phyloP scores from a whole-genome alignment of 2,329 filamentous ascomycete genomes.

The Ophiostoma montium region DNA sequence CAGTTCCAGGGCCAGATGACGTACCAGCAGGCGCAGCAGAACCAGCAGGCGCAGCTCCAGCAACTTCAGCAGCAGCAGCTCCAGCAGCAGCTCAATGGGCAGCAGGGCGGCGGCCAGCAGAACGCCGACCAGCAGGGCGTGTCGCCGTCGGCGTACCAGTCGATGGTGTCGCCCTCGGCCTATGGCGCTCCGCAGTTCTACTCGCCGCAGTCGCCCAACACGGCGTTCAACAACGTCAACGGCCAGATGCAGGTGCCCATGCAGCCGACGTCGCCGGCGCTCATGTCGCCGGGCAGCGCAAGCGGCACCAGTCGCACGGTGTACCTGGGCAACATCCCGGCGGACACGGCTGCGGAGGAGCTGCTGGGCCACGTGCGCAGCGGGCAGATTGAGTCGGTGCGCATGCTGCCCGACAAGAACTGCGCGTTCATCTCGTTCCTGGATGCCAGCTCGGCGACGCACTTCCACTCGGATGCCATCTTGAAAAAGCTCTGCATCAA shows the following conservation, averaged over 20 bases:
- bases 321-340: conserved; percentile 96
- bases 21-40: conserved; percentile 55
- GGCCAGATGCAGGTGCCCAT: conserved; percentile 46
- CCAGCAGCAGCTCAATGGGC: conserved; percentile 54
- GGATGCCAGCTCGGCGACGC: conserved; percentile 91
- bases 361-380: conserved; percentile 92
- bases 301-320: conserved; percentile 91
- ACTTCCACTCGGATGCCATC: conserved; percentile 99
- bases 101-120: conserved; percentile 41
- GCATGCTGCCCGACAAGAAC: conserved; percentile 95
- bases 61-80: conserved; percentile 51
- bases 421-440: conserved; percentile 99
- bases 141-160: conserved; percentile 72
- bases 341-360: conserved; percentile 91
- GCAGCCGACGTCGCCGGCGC: conserved; percentile 58
- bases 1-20: conserved; percentile 77
- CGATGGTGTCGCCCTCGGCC: conserved; percentile 71
- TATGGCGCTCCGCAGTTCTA: conserved; percentile 73
- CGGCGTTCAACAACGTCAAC: conserved; percentile 51
- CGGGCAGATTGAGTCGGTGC: conserved; percentile 97
- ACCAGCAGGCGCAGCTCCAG: conserved; percentile 64
- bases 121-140: conserved; percentile 67
- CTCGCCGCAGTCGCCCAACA: conserved; percentile 73
- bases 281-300: conserved; percentile 64
- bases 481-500: conserved; percentile 98